Evolutionary conservation across 75 land plant species (phyloP), one percentile per base, ranked within the genome.

Genomic region (Picea sitchensis): DNA sequence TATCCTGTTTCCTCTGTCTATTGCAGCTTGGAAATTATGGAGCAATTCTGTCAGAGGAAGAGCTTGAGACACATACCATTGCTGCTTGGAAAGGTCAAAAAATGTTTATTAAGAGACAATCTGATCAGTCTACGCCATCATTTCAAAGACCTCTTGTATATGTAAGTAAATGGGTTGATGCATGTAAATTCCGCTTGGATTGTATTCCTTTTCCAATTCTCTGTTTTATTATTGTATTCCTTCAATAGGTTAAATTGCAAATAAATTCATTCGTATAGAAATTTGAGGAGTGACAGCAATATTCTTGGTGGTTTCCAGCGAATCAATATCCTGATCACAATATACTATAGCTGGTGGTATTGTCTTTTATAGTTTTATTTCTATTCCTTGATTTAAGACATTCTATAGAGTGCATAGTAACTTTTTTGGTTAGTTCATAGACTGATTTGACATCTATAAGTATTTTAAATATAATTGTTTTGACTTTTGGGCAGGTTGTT

Each of bases 21-120:
- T 44, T 59, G 77, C 90, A 98, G 98, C 90, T 98, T 86, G 94
- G 96, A 78, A 95, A 80, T 76, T 89, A 88, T 85, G 93, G 94
- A 2, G 84, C 99, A 75, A 92, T 90, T 67, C 80, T 93, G 32
- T 86, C 99, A 58, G 98, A 95, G 81, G 98, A 98, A 79, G 98
- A 98, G 80, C 91, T 98, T 76, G 99, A 98, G 71, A 95, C 96
- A 63, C 99, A 95, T 79, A 91, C 98, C 56, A 98, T 98, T 82
- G 87, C 91, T 74, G 98, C 94, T 56, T 98, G 99, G 99, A 98
- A 98, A 83, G 89, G 90, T 54, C 93, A 88, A 63, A 92, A 92
- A 74, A 47, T 78, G 76, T 78, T 84, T 54, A 21, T 88, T 63
- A 77, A 44, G 26, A 78, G 77, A 57, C 86, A 82, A 72, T 7